These are phyloP conservation scores for Aphanocladium album DNA, from an alignment of 2,329 filamentous ascomycete species.

Conservation along the genomic window DNA sequence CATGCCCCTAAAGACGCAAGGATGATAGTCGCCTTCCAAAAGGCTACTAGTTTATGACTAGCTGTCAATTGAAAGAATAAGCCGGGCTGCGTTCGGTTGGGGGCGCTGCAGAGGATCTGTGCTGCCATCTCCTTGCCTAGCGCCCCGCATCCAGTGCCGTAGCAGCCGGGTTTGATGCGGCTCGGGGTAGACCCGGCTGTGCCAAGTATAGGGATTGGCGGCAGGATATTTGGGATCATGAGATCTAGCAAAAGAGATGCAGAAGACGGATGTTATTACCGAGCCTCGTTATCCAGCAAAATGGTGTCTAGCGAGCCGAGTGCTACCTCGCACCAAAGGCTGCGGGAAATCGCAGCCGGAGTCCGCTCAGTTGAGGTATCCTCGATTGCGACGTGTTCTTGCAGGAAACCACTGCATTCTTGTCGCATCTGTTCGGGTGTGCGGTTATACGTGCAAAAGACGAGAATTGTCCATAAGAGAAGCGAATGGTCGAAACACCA, in stretches of 20 bases:
- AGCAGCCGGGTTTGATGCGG: not conserved
- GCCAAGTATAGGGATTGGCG: not conserved
- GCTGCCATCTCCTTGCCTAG: not conserved
- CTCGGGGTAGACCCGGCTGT: not conserved
- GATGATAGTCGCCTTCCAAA: not conserved
- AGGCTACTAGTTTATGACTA: not conserved
- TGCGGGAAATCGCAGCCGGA: not conserved
- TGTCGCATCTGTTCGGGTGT: not conserved
- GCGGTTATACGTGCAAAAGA: not conserved
- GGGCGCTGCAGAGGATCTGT: constrained; percentile 1
- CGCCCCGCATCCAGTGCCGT: not conserved
- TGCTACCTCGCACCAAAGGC: not conserved
- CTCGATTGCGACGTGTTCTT: not conserved
- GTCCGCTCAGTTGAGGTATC: not conserved
- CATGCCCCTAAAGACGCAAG: not conserved
- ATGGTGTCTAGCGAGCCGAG: not conserved
- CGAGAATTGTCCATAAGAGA: not conserved
- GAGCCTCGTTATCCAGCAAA: not conserved
- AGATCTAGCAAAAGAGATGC: not conserved
- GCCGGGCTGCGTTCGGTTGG: not conserved
- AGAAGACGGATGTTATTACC: not conserved
- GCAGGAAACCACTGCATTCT: not conserved
- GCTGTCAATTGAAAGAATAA: not conserved
- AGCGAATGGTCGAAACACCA: not conserved
- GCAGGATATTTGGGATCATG: not conserved